Percentiles rank a stretch among this genome's conserved stretches.
Conservation (phyloP, 441 rosid genomes). For the Populus hybrid region DNA sequence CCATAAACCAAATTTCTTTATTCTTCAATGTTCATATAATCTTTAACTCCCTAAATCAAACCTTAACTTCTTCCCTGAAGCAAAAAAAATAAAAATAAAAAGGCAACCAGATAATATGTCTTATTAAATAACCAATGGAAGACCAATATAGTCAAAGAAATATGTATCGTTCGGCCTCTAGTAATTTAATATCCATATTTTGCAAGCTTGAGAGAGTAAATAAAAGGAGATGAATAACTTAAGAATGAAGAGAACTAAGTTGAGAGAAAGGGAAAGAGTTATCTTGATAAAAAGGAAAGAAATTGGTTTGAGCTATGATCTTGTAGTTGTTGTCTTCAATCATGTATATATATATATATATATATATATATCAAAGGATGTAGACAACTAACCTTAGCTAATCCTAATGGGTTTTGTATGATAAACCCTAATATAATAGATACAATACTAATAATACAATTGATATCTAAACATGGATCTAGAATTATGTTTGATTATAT, state of each 20-base stretch:
- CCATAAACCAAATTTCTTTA: conserved; percentile 57
- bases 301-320: too few species aligned
- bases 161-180: conserved; percentile 59
- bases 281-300: too few species aligned
- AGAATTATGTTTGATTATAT: too few species aligned
- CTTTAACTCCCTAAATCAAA: conserved; percentile 51
- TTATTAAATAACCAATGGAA: conserved; percentile 49
- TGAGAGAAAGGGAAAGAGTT: too few species aligned
- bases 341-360: too few species aligned
- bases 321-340: too few species aligned
- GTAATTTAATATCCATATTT: conserved; percentile 46
- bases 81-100: conserved; percentile 31
- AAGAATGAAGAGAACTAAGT: too few species aligned
- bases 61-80: conserved; percentile 45
- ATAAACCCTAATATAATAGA: background rate
- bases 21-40: conserved; percentile 42
- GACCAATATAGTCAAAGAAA: conserved; percentile 63
- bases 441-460: background rate
- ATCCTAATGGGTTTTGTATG: background rate
- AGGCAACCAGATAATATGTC: conserved; percentile 44
- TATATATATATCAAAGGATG: too few species aligned
- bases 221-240: conserved; percentile 43
- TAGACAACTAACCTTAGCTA: too few species aligned
- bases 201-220: conserved; percentile 61
- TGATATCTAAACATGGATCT: too few species aligned